phyloP scores from a whole-genome alignment of 2,329 filamentous ascomycete genomes.

The Sarocladium brachiariae region DNA sequence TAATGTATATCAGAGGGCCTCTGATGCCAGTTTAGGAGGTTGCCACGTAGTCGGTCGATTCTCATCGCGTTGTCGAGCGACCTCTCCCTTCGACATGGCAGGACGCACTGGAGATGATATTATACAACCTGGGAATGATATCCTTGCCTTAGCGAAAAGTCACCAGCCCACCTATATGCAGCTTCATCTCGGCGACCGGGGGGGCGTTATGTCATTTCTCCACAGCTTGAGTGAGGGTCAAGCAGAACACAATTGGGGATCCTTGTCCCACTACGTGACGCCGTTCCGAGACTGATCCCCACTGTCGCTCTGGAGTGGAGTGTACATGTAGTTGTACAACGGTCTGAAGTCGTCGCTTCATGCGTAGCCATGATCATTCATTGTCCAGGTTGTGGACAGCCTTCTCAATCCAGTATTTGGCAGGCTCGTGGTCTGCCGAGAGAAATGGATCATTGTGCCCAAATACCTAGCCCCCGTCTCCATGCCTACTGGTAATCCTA shows the following conservation, averaged over 20 bases:
- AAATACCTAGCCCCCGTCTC: neutral
- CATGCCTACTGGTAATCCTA: neutral
- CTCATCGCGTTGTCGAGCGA: too few species aligned
- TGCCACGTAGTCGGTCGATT: too few species aligned
- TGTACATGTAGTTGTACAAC: too few species aligned
- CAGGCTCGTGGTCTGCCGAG: neutral
- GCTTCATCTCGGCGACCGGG: constrained; percentile 4
- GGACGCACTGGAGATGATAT: too few species aligned
- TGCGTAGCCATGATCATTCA: neutral
- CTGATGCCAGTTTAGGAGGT: too few species aligned
- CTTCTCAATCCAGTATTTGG: neutral
- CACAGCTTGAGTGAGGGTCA: constrained; percentile 1
- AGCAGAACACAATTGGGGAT: constrained; percentile 2
- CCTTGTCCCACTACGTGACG: neutral
- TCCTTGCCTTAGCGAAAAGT: neutral
- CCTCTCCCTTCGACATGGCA: too few species aligned
- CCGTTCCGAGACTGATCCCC: neutral
- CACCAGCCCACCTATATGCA: constrained; percentile 2
- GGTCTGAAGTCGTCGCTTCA: neutral
- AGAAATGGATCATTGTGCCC: neutral
- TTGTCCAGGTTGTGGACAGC: neutral
- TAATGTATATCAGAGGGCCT: too few species aligned
- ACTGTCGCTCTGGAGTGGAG: neutral
- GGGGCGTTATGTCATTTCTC: constrained; percentile 9
- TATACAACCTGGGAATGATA: neutral